Percentiles rank a stretch among this genome's conserved stretches.
These are phyloP conservation scores for Fraxinus dipetala DNA, from an alignment of 305 asterid genomes.

Conservation along the genomic window DNA sequence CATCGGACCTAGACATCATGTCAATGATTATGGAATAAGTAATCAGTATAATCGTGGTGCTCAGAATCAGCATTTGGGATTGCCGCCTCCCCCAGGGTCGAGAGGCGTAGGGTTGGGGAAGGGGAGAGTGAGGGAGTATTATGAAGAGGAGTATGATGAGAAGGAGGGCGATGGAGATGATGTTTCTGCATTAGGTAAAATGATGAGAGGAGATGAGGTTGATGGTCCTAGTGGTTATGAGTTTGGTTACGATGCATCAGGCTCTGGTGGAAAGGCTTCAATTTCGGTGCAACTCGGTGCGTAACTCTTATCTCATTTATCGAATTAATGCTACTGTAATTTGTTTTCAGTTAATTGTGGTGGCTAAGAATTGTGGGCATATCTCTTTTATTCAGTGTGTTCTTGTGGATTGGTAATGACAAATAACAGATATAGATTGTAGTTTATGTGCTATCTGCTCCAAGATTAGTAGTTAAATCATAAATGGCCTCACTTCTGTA, in stretches of 20 bases:
- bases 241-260: conserved; percentile 48
- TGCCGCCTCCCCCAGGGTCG: conserved; percentile 44
- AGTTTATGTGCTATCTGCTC: conserved; percentile 5
- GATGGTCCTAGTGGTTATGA: conserved; percentile 28
- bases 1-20: conserved; percentile 60
- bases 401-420: background rate
- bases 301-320: conserved; percentile 19
- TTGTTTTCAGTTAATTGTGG: background rate
- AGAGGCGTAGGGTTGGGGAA: conserved; percentile 42
- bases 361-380: background rate
- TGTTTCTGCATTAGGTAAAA: conserved; percentile 46
- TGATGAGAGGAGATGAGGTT: conserved; percentile 41
- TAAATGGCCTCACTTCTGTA: conserved; percentile 1
- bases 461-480: background rate
- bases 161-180: conserved; percentile 54
- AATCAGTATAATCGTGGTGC: conserved; percentile 31
- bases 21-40: conserved; percentile 31
- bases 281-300: conserved; percentile 55
- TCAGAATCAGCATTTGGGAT: conserved; percentile 30
- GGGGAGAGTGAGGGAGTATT: conserved; percentile 69
- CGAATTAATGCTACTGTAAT: background rate
- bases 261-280: conserved; percentile 57
- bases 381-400: background rate
- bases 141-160: conserved; percentile 67
- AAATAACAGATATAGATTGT: background rate